A percentile compares a stretch with the other conserved stretches of the same genome.
Conservation (phyloP, 1,139 yeast species). For the Eremothecium cymbalariae region DNA sequence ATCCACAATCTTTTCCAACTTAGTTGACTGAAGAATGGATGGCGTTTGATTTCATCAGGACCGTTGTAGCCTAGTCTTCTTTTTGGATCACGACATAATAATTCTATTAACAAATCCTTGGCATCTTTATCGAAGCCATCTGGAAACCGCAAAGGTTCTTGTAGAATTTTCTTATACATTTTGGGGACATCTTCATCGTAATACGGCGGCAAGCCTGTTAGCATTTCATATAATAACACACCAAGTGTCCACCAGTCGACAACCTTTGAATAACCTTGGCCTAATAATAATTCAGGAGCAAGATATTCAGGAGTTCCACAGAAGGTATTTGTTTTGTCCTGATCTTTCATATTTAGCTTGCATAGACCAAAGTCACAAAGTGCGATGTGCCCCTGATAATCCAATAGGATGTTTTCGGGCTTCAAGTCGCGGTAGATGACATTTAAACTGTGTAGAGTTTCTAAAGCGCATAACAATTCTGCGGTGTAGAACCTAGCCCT, state of each 20-base stretch:
- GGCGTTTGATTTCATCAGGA: constrained; percentile 75
- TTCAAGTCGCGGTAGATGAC: constrained; percentile 92
- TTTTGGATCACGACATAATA: constrained; percentile 79
- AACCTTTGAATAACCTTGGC: constrained; percentile 88
- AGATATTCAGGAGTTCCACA: constrained; percentile 96
- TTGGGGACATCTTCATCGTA: constrained; percentile 90
- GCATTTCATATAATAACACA: constrained; percentile 86
- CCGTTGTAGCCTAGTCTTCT: constrained; percentile 72
- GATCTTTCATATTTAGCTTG: constrained; percentile 83
- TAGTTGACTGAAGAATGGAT: constrained; percentile 80
- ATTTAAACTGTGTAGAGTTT: constrained; percentile 80
- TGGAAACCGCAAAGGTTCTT: constrained; percentile 85
- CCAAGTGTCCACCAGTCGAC: constrained; percentile 99
- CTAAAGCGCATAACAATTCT: constrained; percentile 85
- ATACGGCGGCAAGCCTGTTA: constrained; percentile 93
- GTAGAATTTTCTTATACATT: constrained; percentile 89
- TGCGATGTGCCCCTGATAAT: constrained; percentile 95
- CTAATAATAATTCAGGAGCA: constrained; percentile 87
- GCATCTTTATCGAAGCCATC: constrained; percentile 85
- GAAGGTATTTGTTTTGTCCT: constrained; percentile 85
- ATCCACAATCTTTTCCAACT: constrained; percentile 82
- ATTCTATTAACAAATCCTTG: constrained; percentile 64
- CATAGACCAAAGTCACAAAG: constrained; percentile 95
- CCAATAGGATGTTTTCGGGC: constrained; percentile 89
- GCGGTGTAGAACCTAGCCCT: constrained; percentile 91